Evolutionary conservation across 345 rosid genomes (phyloP).

Genomic region (Diplotaxis tenuifolia): DNA sequence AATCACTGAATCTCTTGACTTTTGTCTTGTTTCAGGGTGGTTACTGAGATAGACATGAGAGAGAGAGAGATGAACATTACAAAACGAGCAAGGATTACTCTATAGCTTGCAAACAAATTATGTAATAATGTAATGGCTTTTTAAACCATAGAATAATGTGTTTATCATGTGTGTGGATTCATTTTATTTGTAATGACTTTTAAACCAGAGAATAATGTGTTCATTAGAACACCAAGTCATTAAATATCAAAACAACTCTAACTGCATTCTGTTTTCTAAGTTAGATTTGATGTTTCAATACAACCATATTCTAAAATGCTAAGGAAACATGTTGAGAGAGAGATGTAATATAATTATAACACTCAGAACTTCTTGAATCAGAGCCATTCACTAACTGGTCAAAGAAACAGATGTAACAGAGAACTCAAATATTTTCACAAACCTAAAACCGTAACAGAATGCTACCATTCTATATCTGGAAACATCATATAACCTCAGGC

Average conservation of each 20-base stretch:
- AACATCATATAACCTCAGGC: conserved; percentile 16
- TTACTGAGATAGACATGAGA: conserved; percentile 21
- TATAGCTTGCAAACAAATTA: conserved; percentile 8
- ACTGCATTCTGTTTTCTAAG: not conserved
- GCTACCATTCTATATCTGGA: not conserved
- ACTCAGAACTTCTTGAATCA: conserved; percentile 6
- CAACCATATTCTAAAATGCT: not conserved
- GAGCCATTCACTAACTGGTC: conserved; percentile 23
- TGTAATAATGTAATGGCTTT: conserved; percentile 23
- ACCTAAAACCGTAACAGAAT: conserved; percentile 16
- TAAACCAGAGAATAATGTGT: not conserved
- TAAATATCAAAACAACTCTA: not conserved
- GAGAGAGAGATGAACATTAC: conserved; percentile 9
- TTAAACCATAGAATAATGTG: conserved; percentile 16
- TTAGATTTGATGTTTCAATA: not conserved
- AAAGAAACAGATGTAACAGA: conserved; percentile 10
- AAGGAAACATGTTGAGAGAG: too few species aligned
- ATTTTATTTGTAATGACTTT: not conserved
- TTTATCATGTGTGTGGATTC: not conserved
- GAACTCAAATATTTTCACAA: conserved; percentile 15
- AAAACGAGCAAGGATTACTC: not conserved
- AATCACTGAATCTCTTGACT: conserved; percentile 2
- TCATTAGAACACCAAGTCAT: not conserved
- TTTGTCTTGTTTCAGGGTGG: conserved; percentile 29
- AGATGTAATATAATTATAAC: not conserved